These are phyloP conservation scores for Akebia trifoliata DNA, from an alignment of 164 flowering plant species.

Conservation along the genomic window DNA sequence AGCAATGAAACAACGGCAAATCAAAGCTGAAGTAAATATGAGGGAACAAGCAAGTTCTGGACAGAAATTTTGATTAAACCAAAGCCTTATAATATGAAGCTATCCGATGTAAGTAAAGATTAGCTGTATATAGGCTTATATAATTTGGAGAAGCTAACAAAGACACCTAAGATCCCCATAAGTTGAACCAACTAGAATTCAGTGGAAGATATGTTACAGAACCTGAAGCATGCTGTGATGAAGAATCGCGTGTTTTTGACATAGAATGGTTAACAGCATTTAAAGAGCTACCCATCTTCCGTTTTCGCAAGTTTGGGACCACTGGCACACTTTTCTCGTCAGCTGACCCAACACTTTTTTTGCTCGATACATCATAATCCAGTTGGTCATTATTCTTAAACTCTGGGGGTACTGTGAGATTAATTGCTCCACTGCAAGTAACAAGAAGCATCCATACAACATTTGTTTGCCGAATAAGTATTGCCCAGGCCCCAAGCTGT, in stretches of 20 bases:
- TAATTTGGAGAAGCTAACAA: not conserved
- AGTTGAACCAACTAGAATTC: not conserved
- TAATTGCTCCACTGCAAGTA: conserved; percentile 56
- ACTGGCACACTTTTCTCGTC: conserved; percentile 9
- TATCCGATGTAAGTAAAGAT: not conserved
- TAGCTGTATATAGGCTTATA: not conserved
- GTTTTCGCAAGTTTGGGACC: conserved; percentile 40
- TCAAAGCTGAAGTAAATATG: not conserved
- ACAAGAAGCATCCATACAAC: conserved; percentile 84
- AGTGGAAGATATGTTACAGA: conserved; percentile 13
- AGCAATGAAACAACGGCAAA: not conserved
- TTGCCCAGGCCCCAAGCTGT: conserved; percentile 75
- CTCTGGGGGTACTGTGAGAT: conserved; percentile 25
- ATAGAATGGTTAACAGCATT: conserved; percentile 7
- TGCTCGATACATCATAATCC: conserved; percentile 16
- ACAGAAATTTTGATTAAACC: not conserved
- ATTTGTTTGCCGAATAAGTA: conserved; percentile 83
- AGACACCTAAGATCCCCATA: not conserved
- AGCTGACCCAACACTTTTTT: conserved; percentile 14
- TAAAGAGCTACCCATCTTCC: conserved; percentile 29
- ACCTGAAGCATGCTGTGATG: conserved; percentile 37
- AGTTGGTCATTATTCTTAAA: conserved; percentile 18
- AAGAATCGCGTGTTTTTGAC: conserved; percentile 3
- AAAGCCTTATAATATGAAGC: not conserved
- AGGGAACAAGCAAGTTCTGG: not conserved